Base-by-base conservation (phyloP, 2,329 filamentous ascomycete species). In the Penicillium aurantiogriseum region DNA sequence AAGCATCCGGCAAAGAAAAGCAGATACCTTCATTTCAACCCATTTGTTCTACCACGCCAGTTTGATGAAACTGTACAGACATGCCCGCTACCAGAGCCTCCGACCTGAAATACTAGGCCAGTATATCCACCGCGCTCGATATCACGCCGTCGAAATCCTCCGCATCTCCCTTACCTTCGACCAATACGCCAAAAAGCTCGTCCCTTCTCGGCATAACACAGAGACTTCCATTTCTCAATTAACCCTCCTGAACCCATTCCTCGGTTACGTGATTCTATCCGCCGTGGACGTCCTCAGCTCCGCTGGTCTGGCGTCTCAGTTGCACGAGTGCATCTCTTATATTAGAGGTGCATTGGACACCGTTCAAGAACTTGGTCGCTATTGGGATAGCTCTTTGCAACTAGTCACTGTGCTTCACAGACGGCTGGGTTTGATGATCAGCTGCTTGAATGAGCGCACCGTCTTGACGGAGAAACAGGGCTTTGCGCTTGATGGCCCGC, bases 241-340 rank as follows among this genome's bases (percentile, higher is more conserved):
- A 55, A 63, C 73, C 5, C 80, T 83, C 40, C 81, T 84, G 0
- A 83, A 81, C n/a, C 86, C 87, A 0, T 85, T 87, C 60, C 77
- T 85, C 19, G 84, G 83, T n/a, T 84, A 84, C 61, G 81, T 83
- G 6, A 80, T 88, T 25, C 76, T 86, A 35, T 81, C 85, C 47
- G 87, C 88, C 0, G 78, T 88, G 35, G 88, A 91, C 63, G 83
- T 89, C 1, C 77, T 90, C 54, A 84, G 84, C 13, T 83, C 87
- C 0, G 83, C 81, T 5, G 85, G 87, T 1, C 68, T 78, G 0
- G 70, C 87, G 7, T 72, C 78, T 0, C 77, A 81, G 13, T 69
- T 89, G 11, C 70, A 79, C 1, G 75, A 77, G 11, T 76, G 83
- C 27, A 78, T 88, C 38, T 78, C 82, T 10, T 79, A 81, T 11